Conservation (phyloP, 352 stramenopile genomes). For the Globisporangium recalcitrans region DNA sequence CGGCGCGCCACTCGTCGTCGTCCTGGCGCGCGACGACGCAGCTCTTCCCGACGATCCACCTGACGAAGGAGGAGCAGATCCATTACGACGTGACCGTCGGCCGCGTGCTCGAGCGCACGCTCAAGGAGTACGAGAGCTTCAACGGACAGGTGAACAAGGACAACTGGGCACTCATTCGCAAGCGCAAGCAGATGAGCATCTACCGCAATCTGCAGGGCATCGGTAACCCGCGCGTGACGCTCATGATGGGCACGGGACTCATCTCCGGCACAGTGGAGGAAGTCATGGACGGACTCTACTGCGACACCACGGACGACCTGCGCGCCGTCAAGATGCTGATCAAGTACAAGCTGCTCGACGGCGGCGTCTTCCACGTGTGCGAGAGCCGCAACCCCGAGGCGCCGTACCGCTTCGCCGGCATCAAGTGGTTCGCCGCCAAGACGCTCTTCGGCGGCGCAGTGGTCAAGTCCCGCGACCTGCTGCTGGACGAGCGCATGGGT, state of each 20-base stretch:
- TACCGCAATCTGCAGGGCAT: conserved; percentile 15
- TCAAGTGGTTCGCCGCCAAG: conserved; percentile 35
- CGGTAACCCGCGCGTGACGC: conserved; percentile 12
- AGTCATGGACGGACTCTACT: conserved; percentile 39
- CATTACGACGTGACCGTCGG: conserved; percentile 19
- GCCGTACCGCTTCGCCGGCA: conserved; percentile 36
- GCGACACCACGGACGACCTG: conserved; percentile 33
- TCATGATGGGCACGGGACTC: conserved; percentile 12
- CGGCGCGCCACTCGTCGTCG: neutral
- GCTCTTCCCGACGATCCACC: conserved; percentile 17
- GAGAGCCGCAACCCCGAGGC: conserved; percentile 24
- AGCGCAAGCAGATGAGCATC: conserved; percentile 16
- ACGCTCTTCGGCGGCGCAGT: conserved; percentile 23
- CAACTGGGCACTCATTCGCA: conserved; percentile 14
- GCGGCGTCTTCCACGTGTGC: conserved; percentile 28
- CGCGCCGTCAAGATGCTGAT: conserved; percentile 26
- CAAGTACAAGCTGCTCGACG: conserved; percentile 29
- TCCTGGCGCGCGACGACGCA: conserved; percentile 17
- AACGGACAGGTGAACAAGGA: conserved; percentile 11
- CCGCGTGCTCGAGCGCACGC: conserved; percentile 15
- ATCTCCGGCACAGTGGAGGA: conserved; percentile 18
- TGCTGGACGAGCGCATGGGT: conserved; percentile 24
- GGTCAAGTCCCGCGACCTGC: conserved; percentile 24
- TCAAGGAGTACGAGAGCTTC: conserved; percentile 17
- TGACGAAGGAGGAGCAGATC: conserved; percentile 18